Percentiles rank a stretch among this genome's conserved stretches.
Evolutionary conservation across 306 rosid genomes (phyloP).

Genomic region (Hippophae rhamnoides): DNA sequence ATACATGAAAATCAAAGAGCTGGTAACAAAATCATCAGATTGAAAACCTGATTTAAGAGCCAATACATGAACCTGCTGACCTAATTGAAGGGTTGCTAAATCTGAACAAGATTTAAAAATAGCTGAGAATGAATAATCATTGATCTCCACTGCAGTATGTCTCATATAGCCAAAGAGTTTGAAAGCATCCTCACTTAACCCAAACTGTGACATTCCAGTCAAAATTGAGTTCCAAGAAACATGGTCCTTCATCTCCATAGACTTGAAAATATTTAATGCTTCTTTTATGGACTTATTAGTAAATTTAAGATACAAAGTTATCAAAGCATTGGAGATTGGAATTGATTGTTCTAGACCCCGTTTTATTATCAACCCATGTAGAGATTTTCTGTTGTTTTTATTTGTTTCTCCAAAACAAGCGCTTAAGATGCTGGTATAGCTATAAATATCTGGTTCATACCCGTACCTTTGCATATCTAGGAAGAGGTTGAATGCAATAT

Average conservation of each 20-base stretch:
- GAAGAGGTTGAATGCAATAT: conserved; percentile 45
- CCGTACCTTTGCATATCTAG: conserved; percentile 51
- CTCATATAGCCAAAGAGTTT: conserved; percentile 48
- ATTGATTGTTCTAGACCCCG: conserved; percentile 50
- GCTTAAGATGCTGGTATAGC: conserved; percentile 56
- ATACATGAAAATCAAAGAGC: conserved; percentile 82
- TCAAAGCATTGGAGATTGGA: conserved; percentile 65
- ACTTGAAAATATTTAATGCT: conserved; percentile 40
- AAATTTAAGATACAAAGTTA: conserved; percentile 63
- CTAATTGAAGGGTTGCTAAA: conserved; percentile 65
- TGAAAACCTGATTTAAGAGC: conserved; percentile 44
- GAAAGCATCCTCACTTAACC: conserved; percentile 65
- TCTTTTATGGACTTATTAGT: conserved; percentile 42
- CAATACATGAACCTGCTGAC: conserved; percentile 62
- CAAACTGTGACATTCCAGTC: conserved; percentile 61
- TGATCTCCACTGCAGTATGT: conserved; percentile 32
- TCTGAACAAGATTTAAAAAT: conserved; percentile 63
- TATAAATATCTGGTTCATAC: conserved; percentile 60
- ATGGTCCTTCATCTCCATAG: conserved; percentile 49
- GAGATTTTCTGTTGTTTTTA: conserved; percentile 38
- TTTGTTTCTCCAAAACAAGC: conserved; percentile 38
- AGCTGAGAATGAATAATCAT: conserved; percentile 62
- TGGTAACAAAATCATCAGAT: conserved; percentile 51
- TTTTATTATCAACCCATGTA: conserved; percentile 64
- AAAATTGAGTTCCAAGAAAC: conserved; percentile 75